These are phyloP conservation scores for Dipodascopsis uninucleata DNA, from an alignment of 805 yeast species.

Conservation along the genomic window DNA sequence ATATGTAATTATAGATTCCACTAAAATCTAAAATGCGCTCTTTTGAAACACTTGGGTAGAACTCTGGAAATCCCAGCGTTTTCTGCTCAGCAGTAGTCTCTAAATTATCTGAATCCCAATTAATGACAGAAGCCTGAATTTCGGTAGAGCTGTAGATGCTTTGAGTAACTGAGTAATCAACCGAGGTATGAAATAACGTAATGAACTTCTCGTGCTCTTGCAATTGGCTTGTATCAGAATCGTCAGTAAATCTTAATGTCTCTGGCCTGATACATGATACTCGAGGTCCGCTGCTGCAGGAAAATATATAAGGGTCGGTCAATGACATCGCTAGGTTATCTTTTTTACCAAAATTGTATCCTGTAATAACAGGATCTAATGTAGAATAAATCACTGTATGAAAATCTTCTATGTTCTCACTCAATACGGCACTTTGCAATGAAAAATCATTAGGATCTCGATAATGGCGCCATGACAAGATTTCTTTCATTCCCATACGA, in stretches of 20 bases:
- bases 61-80: too few relatives aligned
- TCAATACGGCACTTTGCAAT: conserved; percentile 32
- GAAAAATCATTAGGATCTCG: conserved; percentile 55
- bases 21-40: conserved; percentile 10
- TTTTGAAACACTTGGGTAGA: conserved; percentile 5
- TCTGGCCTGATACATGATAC: conserved; percentile 2
- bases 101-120: conserved; percentile 7
- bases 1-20: conserved; percentile 10
- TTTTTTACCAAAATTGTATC: conserved; percentile 39
- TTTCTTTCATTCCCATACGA: conserved; percentile 41
- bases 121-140: neutral
- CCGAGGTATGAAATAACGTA: conserved; percentile 8
- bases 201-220: conserved; percentile 8
- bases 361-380: conserved; percentile 35
- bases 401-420: conserved; percentile 32
- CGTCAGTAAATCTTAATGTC: neutral
- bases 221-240: conserved; percentile 1
- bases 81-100: too few relatives aligned
- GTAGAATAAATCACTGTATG: conserved; percentile 35
- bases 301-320: conserved; percentile 38
- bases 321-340: conserved; percentile 40
- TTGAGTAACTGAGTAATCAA: conserved; percentile 11
- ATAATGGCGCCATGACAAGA: conserved; percentile 72
- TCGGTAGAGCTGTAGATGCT: conserved; percentile 5
- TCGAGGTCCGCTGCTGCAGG: conserved; percentile 4